These are phyloP conservation scores for Venturia oleaginea DNA, from an alignment of 2,329 filamentous ascomycete species.

Conservation along the genomic window DNA sequence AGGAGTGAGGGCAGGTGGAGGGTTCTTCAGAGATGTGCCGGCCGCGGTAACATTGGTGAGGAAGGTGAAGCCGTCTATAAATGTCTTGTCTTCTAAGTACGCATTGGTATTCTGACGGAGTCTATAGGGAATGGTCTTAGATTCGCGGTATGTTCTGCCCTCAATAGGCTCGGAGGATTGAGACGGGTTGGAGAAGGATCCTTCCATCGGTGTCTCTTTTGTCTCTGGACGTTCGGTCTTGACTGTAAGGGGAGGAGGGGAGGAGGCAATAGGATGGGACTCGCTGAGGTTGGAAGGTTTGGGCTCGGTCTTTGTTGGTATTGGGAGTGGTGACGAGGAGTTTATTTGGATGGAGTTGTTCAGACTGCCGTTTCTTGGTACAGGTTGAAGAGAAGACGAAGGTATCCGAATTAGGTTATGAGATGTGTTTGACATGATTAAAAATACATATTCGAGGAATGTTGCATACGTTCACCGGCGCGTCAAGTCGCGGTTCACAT, in stretches of 20 bases:
- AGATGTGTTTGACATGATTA: neutral
- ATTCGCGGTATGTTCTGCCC: neutral
- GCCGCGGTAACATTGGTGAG: conserved; percentile 54
- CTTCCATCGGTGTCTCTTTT: neutral
- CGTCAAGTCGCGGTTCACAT: neutral
- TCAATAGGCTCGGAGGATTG: neutral
- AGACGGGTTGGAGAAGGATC: neutral
- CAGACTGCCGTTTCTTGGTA: neutral
- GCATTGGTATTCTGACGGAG: conserved; percentile 9
- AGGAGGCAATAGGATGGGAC: neutral
- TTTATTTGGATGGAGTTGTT: neutral
- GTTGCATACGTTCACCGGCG: neutral
- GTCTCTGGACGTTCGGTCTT: neutral
- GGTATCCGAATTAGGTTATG: neutral
- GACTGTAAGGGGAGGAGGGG: neutral
- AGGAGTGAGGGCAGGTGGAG: conserved; percentile 51
- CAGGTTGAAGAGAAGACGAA: neutral
- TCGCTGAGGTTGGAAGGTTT: neutral
- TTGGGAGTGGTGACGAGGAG: neutral
- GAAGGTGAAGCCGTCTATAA: conserved; percentile 34
- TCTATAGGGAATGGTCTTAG: neutral
- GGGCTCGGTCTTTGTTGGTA: neutral
- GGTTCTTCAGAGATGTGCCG: conserved; percentile 32
- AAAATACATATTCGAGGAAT: neutral
- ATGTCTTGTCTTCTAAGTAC: conserved; percentile 9